A percentile compares a stretch with the other conserved stretches of the same genome.
Evolutionary conservation across 495 filamentous ascomycete genomes (phyloP).

Genomic region (Tuber umbilicatum): DNA sequence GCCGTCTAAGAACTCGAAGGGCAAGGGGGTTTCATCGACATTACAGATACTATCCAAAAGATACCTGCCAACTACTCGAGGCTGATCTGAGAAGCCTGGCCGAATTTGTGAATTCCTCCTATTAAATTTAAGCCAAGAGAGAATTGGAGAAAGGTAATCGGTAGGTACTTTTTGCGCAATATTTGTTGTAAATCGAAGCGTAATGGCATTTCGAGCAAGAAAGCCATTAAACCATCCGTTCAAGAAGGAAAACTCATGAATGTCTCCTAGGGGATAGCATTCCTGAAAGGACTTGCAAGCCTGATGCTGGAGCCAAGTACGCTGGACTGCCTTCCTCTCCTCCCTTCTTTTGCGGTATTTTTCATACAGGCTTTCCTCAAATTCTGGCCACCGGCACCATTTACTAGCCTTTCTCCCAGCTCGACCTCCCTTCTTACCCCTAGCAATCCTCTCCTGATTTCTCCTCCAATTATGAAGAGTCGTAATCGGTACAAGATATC

Average conservation of each 20-base stretch:
- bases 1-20: slow-evolving; percentile 16
- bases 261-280: background rate
- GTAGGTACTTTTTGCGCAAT: slow-evolving; percentile 7
- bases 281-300: background rate
- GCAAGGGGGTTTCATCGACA: background rate
- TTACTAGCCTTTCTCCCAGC: no score
- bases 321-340: background rate
- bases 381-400: slow-evolving; percentile 2
- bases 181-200: slow-evolving; percentile 15
- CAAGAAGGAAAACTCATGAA: background rate
- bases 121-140: slow-evolving; percentile 4
- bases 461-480: background rate
- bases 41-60: background rate
- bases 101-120: slow-evolving; percentile 1
- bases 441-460: background rate
- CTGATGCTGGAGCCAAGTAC: background rate
- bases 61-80: slow-evolving; percentile 2
- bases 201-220: slow-evolving; percentile 6
- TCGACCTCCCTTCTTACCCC: background rate
- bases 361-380: slow-evolving; percentile 6
- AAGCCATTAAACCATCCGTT: slow-evolving; percentile 12
- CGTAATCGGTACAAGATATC: background rate
- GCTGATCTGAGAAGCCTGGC: background rate
- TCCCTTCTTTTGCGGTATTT: background rate
- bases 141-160: slow-evolving; percentile 2